Evolutionary conservation across 148 eudicot genomes (phyloP), one percentile per base, ranked within the genome.

Genomic region (Selenicereus undatus): DNA sequence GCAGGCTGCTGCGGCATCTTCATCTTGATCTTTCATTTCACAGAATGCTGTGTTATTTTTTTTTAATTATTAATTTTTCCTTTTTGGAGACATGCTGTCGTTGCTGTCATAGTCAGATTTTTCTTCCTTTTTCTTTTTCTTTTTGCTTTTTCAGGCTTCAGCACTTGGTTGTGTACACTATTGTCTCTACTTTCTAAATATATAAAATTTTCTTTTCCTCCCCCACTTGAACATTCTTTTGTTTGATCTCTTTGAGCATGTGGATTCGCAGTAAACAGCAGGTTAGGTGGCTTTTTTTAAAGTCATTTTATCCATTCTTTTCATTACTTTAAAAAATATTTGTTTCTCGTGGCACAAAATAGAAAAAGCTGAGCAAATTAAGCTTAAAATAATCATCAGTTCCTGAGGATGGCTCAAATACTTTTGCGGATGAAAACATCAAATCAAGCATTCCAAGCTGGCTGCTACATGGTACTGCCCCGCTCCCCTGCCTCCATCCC

Each of bases 21-120:
- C 22, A 29, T 22, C 54, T 54, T 77, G 68, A 76, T 76, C 42
- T 76, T 29, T 80, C 80, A 62, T 76, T 22, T 80, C 66, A 76
- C 58, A 76, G 70, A 80, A 22, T 39, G 43, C 43, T 39, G 43
- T 39, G n/a, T 39, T 39, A 39, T 39, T 39, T 48, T 48, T 8
- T 48, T 48, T 48, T 48, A 12, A 1, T 48, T 48, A 1, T 74
- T 74, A 56, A 73, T 32, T 32, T 32, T 73, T n/a, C n/a, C 18
- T 48, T 27, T 64, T 29, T 69, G 32, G 78, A 14, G 54, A 17
- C 43, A 26, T 76, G 65, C 30, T 29, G 20, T 8, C 12, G 24
- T 26, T 26, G 12, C 27, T 39, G 64, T 74, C 56, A 60, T 12
- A 35, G 60, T 68, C 76, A 70, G 76, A 51, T 32, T 65, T 79